These are phyloP conservation scores for Fistulinella staudtii DNA, from an alignment of 1,284 basidiomycete genomes.

Conservation along the genomic window DNA sequence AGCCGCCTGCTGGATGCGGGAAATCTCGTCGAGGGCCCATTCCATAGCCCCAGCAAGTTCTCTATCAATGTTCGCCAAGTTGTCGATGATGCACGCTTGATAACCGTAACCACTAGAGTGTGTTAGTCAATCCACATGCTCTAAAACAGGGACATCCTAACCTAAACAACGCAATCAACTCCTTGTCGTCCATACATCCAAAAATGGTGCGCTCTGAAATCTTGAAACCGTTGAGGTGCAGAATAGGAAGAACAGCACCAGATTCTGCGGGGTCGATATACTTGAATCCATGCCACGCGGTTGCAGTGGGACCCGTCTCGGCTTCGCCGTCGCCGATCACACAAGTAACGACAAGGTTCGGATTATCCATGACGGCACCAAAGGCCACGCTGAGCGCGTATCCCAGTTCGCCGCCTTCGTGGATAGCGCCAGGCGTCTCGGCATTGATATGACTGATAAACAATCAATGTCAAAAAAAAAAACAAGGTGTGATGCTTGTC, in stretches of 20 bases:
- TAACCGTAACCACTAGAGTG: conserved; percentile 73
- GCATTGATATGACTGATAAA: conserved; percentile 63
- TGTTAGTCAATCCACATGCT: conserved; percentile 3
- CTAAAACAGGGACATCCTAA: conserved; percentile 1
- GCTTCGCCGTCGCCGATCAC: conserved; percentile 87
- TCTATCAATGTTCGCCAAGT: conserved; percentile 59
- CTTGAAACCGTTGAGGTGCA: conserved; percentile 84
- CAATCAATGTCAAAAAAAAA: neutral
- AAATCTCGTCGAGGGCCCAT: conserved; percentile 78
- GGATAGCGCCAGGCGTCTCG: conserved; percentile 81
- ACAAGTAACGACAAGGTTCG: conserved; percentile 74
- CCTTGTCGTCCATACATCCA: conserved; percentile 87
- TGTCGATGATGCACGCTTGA: conserved; percentile 78
- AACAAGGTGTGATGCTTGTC: no score
- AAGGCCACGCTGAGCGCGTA: conserved; percentile 83
- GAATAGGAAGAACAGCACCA: conserved; percentile 83
- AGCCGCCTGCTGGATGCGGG: conserved; percentile 75
- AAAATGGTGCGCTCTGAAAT: conserved; percentile 87
- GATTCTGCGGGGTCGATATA: conserved; percentile 90
- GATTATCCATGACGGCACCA: conserved; percentile 86
- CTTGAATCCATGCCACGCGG: conserved; percentile 83
- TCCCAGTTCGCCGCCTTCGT: conserved; percentile 90
- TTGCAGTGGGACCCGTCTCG: conserved; percentile 82
- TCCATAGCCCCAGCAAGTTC: conserved; percentile 78
- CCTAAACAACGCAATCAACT: conserved; percentile 65